Conservation (phyloP, 2,329 filamentous ascomycete genomes). For the Cladosporium sp. region DNA sequence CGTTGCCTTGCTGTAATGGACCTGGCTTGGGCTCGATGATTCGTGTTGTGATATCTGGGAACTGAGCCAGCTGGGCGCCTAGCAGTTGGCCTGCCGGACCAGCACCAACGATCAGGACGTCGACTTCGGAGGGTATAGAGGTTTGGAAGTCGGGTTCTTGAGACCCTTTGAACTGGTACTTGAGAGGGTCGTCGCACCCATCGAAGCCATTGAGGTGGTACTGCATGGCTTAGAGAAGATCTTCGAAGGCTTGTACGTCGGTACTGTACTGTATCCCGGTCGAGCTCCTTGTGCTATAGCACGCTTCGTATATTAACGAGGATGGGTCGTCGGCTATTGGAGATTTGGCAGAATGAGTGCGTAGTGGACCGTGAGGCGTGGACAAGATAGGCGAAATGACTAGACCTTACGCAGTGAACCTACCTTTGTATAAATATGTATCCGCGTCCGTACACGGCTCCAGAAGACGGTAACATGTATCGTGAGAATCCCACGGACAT, state of each 20-base stretch:
- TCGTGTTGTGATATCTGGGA: slow-evolving; percentile 48
- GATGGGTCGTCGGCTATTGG: neutral
- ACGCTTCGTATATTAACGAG: neutral
- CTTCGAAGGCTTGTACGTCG: neutral
- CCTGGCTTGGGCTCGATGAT: slow-evolving; percentile 44
- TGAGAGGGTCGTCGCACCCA: slow-evolving; percentile 35
- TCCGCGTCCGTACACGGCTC: neutral
- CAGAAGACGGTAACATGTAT: neutral
- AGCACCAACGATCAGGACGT: slow-evolving; percentile 53
- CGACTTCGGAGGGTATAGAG: slow-evolving; percentile 39
- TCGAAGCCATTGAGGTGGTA: slow-evolving; percentile 39
- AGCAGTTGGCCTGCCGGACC: slow-evolving; percentile 51
- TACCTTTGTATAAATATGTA: neutral
- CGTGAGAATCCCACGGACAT: neutral
- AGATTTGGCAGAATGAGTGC: neutral
- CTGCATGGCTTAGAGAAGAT: slow-evolving; percentile 29
- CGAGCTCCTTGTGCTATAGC: neutral
- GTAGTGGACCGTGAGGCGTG: neutral
- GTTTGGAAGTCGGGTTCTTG: slow-evolving; percentile 34
- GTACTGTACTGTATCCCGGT: neutral
- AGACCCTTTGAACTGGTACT: slow-evolving; percentile 31
- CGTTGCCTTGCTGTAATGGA: slow-evolving; percentile 41
- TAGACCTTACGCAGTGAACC: neutral
- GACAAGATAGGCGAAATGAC: neutral
- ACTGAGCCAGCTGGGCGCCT: slow-evolving; percentile 53